A percentile compares a stretch with the other conserved stretches of the same genome.
Evolutionary conservation across 164 flowering plant species (phyloP).

Genomic region (Malania oleifera): DNA sequence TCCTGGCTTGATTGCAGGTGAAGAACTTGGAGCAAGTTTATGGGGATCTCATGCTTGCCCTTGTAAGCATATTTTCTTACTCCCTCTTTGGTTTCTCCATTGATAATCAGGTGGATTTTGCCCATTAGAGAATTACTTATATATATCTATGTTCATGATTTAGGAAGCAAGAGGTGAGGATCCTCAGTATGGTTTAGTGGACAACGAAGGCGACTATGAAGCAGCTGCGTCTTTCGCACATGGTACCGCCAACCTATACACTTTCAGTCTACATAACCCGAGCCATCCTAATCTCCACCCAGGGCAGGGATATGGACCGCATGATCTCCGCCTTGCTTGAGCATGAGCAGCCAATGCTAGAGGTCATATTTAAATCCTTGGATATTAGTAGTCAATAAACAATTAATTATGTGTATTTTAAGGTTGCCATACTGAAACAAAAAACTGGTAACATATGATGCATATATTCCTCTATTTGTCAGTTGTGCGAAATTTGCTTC

Average conservation of each 20-base stretch:
- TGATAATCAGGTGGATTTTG: too few species aligned
- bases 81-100: neutral
- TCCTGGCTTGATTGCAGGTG: conserved; percentile 22
- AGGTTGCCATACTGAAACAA: too few species aligned
- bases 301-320: conserved; percentile 20
- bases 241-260: conserved; percentile 32
- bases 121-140: too few species aligned
- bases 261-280: conserved; percentile 27
- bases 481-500: too few species aligned
- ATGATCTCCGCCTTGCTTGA: conserved; percentile 44
- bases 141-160: too few species aligned
- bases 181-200: conserved; percentile 25
- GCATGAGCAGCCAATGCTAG: neutral
- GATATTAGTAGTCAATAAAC: too few species aligned
- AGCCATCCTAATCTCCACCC: conserved; percentile 31
- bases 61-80: conserved; percentile 26
- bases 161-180: conserved; percentile 34
- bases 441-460: too few species aligned
- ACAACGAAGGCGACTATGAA: conserved; percentile 31
- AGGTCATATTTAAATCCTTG: neutral
- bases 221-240: conserved; percentile 25
- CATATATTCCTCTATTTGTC: too few species aligned
- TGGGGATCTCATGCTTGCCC: conserved; percentile 21
- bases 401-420: too few species aligned
- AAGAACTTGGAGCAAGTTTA: conserved; percentile 29